phyloP scores from a whole-genome alignment of 2,329 filamentous ascomycete genomes.

The Lachnellula willkommii region DNA sequence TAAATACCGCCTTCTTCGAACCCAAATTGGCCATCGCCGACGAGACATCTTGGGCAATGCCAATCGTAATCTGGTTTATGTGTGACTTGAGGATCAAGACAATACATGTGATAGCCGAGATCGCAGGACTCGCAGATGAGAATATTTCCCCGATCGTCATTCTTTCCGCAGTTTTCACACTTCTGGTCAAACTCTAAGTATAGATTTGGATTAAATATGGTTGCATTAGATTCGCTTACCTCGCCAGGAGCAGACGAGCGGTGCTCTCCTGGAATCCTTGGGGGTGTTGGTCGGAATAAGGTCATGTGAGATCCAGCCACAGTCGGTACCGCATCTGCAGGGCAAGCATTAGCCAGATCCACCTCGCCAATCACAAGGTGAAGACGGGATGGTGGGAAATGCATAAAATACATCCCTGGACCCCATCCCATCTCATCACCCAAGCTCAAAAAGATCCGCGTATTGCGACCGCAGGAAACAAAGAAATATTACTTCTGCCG shows the following conservation, averaged over 20 bases:
- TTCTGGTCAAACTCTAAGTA: constrained; percentile 46
- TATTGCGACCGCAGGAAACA: not conserved
- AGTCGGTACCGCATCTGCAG: constrained; percentile 62
- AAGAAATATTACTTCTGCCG: constrained; percentile 23
- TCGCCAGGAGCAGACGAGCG: constrained; percentile 41
- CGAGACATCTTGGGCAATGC: constrained; percentile 92
- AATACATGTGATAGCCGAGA: constrained; percentile 77
- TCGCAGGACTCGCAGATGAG: constrained; percentile 90
- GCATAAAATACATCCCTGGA: constrained; percentile 20
- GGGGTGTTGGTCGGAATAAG: constrained; percentile 76
- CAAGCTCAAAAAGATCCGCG: constrained; percentile 2
- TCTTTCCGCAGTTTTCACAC: constrained; percentile 82
- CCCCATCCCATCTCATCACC: constrained; percentile 1
- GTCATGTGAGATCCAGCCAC: constrained; percentile 97
- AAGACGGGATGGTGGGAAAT: constrained; percentile 7
- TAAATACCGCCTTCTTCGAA: constrained; percentile 97
- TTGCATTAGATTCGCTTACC: constrained; percentile 50
- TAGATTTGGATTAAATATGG: constrained; percentile 31
- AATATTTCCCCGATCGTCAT: constrained; percentile 65
- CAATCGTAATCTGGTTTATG: constrained; percentile 78
- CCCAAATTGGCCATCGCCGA: constrained; percentile 93
- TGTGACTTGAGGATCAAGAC: constrained; percentile 80
- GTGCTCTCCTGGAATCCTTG: constrained; percentile 52
- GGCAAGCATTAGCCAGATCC: constrained; percentile 34
- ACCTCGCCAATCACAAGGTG: constrained; percentile 22